Evolutionary conservation across 2,329 filamentous ascomycete genomes (phyloP), one percentile per base, ranked within the genome.

Genomic region (Penicillium frequentans): DNA sequence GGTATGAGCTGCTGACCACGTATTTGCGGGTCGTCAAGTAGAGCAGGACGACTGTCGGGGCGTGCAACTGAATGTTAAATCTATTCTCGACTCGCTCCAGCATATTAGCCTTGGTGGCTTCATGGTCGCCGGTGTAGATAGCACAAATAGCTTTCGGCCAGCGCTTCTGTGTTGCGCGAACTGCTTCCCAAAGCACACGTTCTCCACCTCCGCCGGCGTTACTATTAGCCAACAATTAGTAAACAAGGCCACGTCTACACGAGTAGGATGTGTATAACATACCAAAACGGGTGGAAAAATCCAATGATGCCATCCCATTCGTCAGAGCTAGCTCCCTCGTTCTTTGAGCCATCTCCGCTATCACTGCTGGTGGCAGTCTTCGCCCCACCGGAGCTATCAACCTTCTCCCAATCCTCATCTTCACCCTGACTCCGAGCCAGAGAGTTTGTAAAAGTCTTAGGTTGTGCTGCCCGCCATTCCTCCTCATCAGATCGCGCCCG

Each of bases 231-330:
- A 50, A 61, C 43, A 37, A 52, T 66, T 35, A 66, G 59, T 39
- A 55, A 48, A 45, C 44, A 11, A 27, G 54, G 51, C 26, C 49
- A 33, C 24, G n/a, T 23, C 45, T 27, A 55, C 37, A 52, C 26
- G n/a, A 56, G 29, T 19, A 8, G 19, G 21, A 27, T 19, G 23
- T 14, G 10, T 19, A 42, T 23, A 47, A 5, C 83, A 62, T 80
- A 93, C 90, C 95, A 98, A 74, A 97, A 99, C 1, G 95, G 95
- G 74, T 99, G 95, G 72, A 99, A 96, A 82, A 99, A 98, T 47
- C 91, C 95, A 61, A 98, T 86, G 52, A 97, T 86, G 31, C 93
- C 93, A 60, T 87, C 82, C 90, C 90, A 97, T 46, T 89, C 82
- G 63, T 83, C 79, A n/a, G 54, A 27, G 10, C 44, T 59, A 19